Base-by-base conservation (phyloP, 116 monocot species). In the Zostera marina region DNA sequence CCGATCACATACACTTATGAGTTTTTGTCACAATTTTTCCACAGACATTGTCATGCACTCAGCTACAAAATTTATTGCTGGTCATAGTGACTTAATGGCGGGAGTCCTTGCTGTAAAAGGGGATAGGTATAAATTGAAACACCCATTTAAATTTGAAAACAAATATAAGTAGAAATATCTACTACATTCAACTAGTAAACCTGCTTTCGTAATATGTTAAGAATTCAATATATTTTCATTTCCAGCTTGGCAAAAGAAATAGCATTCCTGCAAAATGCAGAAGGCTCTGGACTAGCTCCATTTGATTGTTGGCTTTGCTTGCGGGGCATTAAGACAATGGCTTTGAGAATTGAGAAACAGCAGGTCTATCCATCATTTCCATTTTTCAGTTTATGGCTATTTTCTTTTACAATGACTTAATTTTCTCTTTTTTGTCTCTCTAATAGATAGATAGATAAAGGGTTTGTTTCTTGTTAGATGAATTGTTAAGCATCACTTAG, bases 261-360 rank as follows among this genome's bases (percentile, higher is more conserved):
- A 59, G 88, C 85, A 58, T 96, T 96, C 63, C 63, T 96, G 54
- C 94, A 96, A 79, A 96, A 88, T 78, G 85, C 94, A 0, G 94
- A 88, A 80, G 94, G 88, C 38, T 66, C 77, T 78, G 94, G 82
- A 11, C 76, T 96, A 64, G 88, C 88, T 64, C 94, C 94, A 65
- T 96, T 96, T 77, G 94, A 88, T 59, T 96, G 85, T 58, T 96
- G 94, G 88, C 85, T 96, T 68, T 96, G 88, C 58, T 75, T 96
- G 63, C 70, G 94, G 53, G 94, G 88, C 42, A 72, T 96, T 55
- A 88, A 88, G 76, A 88, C 94, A 43, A 85, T 96, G 94, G 77
- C 85, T 59, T 70, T 96, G 63, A 79, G 94, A 53, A 73, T 96
- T 53, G 89, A 96, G 71, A 88, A 85, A 53, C 94, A 96, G 61